Evolutionary conservation across 805 yeast genomes (phyloP), one percentile per base, ranked within the genome.

Genomic region (Cyberlindnera amylophila): DNA sequence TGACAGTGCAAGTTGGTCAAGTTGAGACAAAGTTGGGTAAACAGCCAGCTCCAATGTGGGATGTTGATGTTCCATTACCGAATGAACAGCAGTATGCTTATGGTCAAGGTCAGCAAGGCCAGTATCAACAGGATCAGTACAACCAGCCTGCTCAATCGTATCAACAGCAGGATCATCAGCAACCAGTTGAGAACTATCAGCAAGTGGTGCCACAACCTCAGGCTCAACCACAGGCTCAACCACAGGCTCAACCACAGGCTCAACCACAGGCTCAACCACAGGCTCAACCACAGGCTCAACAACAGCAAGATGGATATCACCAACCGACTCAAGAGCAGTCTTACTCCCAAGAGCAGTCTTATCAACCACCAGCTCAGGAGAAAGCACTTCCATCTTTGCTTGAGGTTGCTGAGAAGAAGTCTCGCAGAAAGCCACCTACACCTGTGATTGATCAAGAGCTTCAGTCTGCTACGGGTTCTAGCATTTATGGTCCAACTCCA

Each of bases 1-100:
- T 57, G 42, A 39, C 56, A 13, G 50, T 66, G 1, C 55, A 55
- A 34, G 59, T 58, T 18, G 46, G 50, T 28, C 38, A 53, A 7
- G 58, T 55, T 12, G 56, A 50, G 36, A 40, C 31, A 10, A 55
- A 53, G 21, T 15, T 58, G 7, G 55, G 51, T 11, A 13, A 30
- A 6, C 38, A 42, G 34, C 35, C 44, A 9, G 37, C 38, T 19
- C 39, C 46, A 4, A 35, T 36, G 38, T 50, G 42, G 36, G 44
- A 38, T 14, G 60, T 52, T 51, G 42, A 37, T 1, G 48, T 50
- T 21, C 47, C 47, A 10, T 24, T 44, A 6, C 48, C 44, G 17
- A 34, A 31, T 15, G 19, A 30, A 8, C 44, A 32, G 18, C 21
- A 34, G 3, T 16, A 12, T 13, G 31, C 5, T 7, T 12, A 21